A percentile compares a stretch with the other conserved stretches of the same genome.
phyloP scores from a whole-genome alignment of 179 eudicot species.

The Silene noctiflora region DNA sequence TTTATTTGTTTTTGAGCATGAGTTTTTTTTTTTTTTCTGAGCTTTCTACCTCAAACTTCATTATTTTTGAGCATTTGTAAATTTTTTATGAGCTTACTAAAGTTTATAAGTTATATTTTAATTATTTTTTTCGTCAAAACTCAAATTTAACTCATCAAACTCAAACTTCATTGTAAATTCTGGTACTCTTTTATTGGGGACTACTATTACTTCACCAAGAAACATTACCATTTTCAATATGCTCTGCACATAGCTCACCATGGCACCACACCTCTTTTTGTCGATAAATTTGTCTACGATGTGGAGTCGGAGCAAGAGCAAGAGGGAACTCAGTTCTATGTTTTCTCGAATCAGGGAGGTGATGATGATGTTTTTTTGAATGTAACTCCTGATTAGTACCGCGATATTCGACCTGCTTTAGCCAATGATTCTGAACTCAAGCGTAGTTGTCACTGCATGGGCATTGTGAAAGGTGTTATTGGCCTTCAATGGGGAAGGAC shows the following conservation, averaged over 20 bases:
- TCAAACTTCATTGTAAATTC: no score
- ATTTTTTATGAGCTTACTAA: no score
- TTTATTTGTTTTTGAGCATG: no score
- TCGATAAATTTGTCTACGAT: neutral
- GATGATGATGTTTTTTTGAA: neutral
- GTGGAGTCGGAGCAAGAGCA: neutral
- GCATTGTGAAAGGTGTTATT: slow-evolving; percentile 10
- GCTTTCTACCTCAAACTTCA: no score
- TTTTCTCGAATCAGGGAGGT: neutral
- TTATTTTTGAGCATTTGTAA: no score
- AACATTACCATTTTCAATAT: slow-evolving; percentile 8
- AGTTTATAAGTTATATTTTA: no score
- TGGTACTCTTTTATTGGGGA: neutral
- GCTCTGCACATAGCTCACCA: neutral
- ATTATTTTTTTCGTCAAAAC: no score
- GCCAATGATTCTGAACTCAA: neutral
- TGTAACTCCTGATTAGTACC: neutral
- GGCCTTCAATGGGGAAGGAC: neutral
- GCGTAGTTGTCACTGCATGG: neutral
- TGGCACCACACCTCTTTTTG: neutral
- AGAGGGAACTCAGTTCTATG: neutral
- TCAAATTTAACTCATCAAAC: no score
- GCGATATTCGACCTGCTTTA: slow-evolving; percentile 8
- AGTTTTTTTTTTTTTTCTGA: no score
- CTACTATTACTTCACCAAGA: neutral